Conservation (phyloP, 345 rosid genomes). For the Angophora floribunda region DNA sequence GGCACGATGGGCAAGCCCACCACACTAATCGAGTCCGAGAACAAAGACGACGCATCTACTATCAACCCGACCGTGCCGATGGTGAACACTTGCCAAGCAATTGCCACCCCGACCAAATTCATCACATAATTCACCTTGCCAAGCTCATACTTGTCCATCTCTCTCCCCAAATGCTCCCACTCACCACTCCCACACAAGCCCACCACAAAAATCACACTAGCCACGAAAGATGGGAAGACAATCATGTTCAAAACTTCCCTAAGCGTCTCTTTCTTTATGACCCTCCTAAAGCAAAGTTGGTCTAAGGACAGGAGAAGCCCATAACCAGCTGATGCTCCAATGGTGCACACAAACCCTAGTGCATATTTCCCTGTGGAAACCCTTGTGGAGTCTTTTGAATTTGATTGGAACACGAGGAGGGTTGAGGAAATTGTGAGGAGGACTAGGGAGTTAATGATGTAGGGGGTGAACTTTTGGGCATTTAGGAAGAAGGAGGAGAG, state of each 20-base stretch:
- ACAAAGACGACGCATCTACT: conserved; percentile 26
- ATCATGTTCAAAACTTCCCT: conserved; percentile 21
- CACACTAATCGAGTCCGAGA: conserved; percentile 13
- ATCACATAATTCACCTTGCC: conserved; percentile 27
- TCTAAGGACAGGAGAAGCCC: conserved; percentile 10
- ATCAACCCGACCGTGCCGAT: conserved; percentile 26
- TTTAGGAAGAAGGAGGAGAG: conserved; percentile 34
- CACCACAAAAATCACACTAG: neutral
- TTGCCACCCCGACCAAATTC: conserved; percentile 17
- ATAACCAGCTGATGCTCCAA: conserved; percentile 17
- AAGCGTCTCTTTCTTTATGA: conserved; percentile 9
- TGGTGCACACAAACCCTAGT: conserved; percentile 30
- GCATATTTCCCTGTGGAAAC: conserved; percentile 3
- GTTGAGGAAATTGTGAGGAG: conserved; percentile 32
- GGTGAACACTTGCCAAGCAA: conserved; percentile 20
- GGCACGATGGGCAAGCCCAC: conserved; percentile 30
- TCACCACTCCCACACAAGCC: conserved; percentile 39
- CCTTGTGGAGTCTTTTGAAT: neutral
- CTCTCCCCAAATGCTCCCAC: conserved; percentile 12
- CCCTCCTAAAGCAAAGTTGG: conserved; percentile 12
- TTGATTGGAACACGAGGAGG: conserved; percentile 17
- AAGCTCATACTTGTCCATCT: conserved; percentile 13
- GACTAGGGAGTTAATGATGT: conserved; percentile 18
- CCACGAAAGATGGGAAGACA: conserved; percentile 6
- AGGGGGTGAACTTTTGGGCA: conserved; percentile 30